phyloP scores from a whole-genome alignment of 2,329 filamentous ascomycete species.

The Westerdykella ornata region DNA sequence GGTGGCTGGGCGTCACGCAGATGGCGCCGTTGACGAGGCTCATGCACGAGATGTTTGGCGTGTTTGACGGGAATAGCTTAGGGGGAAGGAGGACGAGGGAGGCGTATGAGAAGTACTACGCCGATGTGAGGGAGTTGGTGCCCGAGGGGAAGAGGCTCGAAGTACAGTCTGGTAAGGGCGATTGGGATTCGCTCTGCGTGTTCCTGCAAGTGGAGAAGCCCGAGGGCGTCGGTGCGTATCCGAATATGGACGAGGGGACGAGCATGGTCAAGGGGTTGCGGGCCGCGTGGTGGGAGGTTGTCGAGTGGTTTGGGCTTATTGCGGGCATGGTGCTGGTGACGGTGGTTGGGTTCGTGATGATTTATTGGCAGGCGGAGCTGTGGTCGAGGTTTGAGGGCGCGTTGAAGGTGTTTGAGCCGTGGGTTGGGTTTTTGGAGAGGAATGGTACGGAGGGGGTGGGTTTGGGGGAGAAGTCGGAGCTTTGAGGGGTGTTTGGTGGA shows the following conservation, averaged over 20 bases:
- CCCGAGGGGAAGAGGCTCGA: constrained; percentile 19
- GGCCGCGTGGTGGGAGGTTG: constrained; percentile 18
- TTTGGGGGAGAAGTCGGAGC: not conserved
- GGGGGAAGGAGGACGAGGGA: constrained; percentile 14
- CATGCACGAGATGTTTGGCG: constrained; percentile 18
- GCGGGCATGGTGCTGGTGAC: constrained; percentile 12
- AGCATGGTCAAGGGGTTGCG: constrained; percentile 15
- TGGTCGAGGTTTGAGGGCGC: not conserved
- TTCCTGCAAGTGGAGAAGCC: constrained; percentile 22
- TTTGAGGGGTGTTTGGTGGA: not conserved
- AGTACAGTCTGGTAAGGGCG: constrained; percentile 15
- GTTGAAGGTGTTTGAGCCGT: constrained; percentile 1
- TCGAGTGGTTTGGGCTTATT: constrained; percentile 16
- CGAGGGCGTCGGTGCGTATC: constrained; percentile 8
- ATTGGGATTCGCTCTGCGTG: constrained; percentile 24
- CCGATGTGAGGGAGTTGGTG: constrained; percentile 18
- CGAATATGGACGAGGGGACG: constrained; percentile 16
- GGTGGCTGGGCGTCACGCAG: constrained; percentile 16
- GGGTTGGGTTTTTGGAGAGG: not conserved
- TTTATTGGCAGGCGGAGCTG: constrained; percentile 6
- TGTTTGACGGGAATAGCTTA: constrained; percentile 20
- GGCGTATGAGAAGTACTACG: constrained; percentile 23
- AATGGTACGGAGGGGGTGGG: not conserved
- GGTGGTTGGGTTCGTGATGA: constrained; percentile 1
- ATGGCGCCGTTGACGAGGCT: constrained; percentile 20